Evolutionary conservation across 768 basidiomycete genomes (phyloP).

Genomic region (Serendipita sp.): DNA sequence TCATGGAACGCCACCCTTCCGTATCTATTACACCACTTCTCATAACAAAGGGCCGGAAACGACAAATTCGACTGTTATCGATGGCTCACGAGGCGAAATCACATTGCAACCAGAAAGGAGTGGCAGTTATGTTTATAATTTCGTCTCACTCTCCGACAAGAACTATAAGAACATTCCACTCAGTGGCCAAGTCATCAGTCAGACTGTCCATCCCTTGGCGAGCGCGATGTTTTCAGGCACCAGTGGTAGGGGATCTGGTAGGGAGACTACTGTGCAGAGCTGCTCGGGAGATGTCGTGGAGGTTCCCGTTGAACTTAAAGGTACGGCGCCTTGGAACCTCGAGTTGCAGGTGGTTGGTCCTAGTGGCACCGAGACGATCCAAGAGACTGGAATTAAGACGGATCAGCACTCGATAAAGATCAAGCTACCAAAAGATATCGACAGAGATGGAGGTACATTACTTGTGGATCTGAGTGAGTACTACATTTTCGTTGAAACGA

Average conservation of each 20-base stretch:
- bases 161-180: slow-evolving; percentile 69
- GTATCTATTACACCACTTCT: slow-evolving; percentile 60
- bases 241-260: slow-evolving; percentile 29
- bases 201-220: slow-evolving; percentile 80
- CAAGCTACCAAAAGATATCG: slow-evolving; percentile 50
- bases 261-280: slow-evolving; percentile 24
- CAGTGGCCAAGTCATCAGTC: slow-evolving; percentile 62
- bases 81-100: slow-evolving; percentile 61
- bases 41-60: slow-evolving; percentile 45
- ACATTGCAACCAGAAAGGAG: slow-evolving; percentile 76
- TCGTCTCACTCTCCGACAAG: slow-evolving; percentile 62
- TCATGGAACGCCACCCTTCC: slow-evolving; percentile 80
- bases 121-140: slow-evolving; percentile 76
- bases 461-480: slow-evolving; percentile 60
- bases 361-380: slow-evolving; percentile 42
- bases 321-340: slow-evolving; percentile 80
- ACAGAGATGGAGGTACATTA: slow-evolving; percentile 55
- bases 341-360: slow-evolving; percentile 70
- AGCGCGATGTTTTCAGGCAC: slow-evolving; percentile 46
- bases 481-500: not conserved
- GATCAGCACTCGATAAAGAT: slow-evolving; percentile 41
- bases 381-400: slow-evolving; percentile 38
- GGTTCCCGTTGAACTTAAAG: slow-evolving; percentile 68
- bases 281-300: slow-evolving; percentile 66
- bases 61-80: slow-evolving; percentile 32